Conservation (phyloP, 768 basidiomycete species). For the Glaciozyma antarctica region DNA sequence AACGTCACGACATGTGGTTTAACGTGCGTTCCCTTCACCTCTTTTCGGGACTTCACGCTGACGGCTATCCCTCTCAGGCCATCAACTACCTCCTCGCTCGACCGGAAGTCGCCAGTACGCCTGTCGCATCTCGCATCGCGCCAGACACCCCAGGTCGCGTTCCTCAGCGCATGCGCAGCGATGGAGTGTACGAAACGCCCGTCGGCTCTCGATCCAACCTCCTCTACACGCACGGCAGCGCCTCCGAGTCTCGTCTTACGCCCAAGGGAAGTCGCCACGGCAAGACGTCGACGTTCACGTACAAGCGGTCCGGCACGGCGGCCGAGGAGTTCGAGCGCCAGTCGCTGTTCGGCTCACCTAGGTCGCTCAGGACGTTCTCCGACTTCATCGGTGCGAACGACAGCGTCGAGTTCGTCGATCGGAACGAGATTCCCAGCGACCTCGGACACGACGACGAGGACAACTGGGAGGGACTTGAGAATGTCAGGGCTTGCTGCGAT, state of each 20-base stretch:
- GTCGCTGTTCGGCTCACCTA: constrained; percentile 33
- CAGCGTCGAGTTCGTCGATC: constrained; percentile 66
- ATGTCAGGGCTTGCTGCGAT: constrained; percentile 79
- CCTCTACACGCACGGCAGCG: constrained; percentile 10
- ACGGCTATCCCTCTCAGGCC: constrained; percentile 50
- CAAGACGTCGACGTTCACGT: constrained; percentile 1
- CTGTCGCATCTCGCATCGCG: constrained; percentile 3
- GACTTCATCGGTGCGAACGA: constrained; percentile 49
- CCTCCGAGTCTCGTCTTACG: constrained; percentile 31
- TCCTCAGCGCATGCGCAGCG: not conserved
- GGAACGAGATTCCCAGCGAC: constrained; percentile 22
- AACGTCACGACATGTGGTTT: constrained; percentile 94
- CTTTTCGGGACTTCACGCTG: constrained; percentile 2
- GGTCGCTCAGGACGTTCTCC: constrained; percentile 33
- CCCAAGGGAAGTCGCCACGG: constrained; percentile 6
- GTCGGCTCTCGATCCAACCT: constrained; percentile 3
- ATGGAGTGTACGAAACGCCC: constrained; percentile 2
- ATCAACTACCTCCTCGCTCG: constrained; percentile 80
- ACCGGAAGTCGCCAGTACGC: constrained; percentile 43
- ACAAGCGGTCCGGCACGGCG: constrained; percentile 81
- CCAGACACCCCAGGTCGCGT: not conserved
- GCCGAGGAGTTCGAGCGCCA: constrained; percentile 63
- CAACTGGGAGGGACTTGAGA: constrained; percentile 85
- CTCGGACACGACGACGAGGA: constrained; percentile 53
- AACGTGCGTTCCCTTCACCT: constrained; percentile 34